Base-by-base conservation (phyloP, 306 rosid genomes). In the Sicyos baderoa region DNA sequence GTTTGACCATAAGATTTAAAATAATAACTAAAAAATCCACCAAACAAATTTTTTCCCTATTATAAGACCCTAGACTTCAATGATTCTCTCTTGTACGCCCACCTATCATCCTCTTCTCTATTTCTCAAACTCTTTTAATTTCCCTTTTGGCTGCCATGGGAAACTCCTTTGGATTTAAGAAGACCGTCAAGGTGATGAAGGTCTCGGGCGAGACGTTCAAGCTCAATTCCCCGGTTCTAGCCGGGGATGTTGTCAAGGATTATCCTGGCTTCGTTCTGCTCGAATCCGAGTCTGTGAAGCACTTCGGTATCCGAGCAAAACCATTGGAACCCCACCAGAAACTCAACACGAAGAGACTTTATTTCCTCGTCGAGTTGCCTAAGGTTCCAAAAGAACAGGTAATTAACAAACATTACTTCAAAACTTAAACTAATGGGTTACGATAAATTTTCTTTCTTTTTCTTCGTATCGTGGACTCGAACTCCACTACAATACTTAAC, bases 131-230 rank as follows among this genome's bases (percentile, higher is more conserved):
- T 40, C 11, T 40, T 40, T n/a, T n/a, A n/a, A n/a, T n/a, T 42
- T 44, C 52, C 50, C 35, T 6, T 65, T 21, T 44, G 37, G 40
- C 21, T 4, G 19, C 54, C 42, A 93, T 94, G 99, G 99, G 99
- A 2, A 94, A 94, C 75, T 74, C 70, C 35, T 84, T 93, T 52
- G 90, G 95, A 16, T 76, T 77, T 29, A 94, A 84, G 72, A 94
- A 84, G 71, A 79, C 75, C 17, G 88, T 88, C 0, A 94, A 90
- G 71, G 90, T 94, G 0, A 86, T 90, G 96, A 89, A 84, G 71
- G 79, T 94, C n/a, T 81, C 79, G 54, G 99, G 99, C 0, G 95
- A 90, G 70, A 83, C 93, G 13, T 71, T 94, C 66, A 94, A 94
- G 73, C 44, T 90, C 0, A 88, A 74, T 75, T 75, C 89, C 5